phyloP scores from a whole-genome alignment of 352 stramenopile genomes.

The Pythium aristosporum region DNA sequence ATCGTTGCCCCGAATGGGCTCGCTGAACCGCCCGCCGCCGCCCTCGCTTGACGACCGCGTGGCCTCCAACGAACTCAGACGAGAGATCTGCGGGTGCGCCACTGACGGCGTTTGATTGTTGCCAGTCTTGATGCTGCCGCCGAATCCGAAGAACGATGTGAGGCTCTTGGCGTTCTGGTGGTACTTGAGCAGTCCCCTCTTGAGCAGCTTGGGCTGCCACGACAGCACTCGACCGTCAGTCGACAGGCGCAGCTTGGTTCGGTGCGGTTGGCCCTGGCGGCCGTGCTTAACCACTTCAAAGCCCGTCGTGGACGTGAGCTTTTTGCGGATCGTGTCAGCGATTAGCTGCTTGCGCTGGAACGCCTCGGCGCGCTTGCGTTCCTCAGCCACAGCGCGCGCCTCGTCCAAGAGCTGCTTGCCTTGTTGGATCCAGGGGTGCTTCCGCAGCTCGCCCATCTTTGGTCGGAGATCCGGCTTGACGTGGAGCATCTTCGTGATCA shows the following conservation, averaged over 20 bases:
- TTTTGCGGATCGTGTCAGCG: slow-evolving; percentile 64
- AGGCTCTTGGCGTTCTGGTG: slow-evolving; percentile 65
- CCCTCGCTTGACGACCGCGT: slow-evolving; percentile 1
- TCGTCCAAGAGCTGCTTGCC: slow-evolving; percentile 51
- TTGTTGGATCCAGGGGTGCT: slow-evolving; percentile 62
- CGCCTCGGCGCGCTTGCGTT: slow-evolving; percentile 44
- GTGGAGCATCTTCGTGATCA: slow-evolving; percentile 77
- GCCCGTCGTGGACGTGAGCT: slow-evolving; percentile 60
- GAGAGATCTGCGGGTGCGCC: slow-evolving; percentile 34
- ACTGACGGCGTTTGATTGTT: slow-evolving; percentile 23
- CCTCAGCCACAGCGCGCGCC: slow-evolving; percentile 41
- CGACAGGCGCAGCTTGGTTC: slow-evolving; percentile 73
- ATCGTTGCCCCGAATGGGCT: slow-evolving; percentile 29
- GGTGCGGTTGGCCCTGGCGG: slow-evolving; percentile 70
- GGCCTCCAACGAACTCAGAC: slow-evolving; percentile 30
- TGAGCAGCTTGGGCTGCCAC: slow-evolving; percentile 80
- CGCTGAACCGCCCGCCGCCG: slow-evolving; percentile 26
- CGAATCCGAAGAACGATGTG: slow-evolving; percentile 61
- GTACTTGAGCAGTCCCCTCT: slow-evolving; percentile 65
- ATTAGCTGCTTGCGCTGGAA: slow-evolving; percentile 60
- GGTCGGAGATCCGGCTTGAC: slow-evolving; percentile 69
- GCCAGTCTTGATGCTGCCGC: slow-evolving; percentile 5
- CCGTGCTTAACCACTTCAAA: slow-evolving; percentile 84
- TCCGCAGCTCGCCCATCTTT: slow-evolving; percentile 51
- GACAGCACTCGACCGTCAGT: slow-evolving; percentile 64